These are phyloP conservation scores for Mortierella sp. DNA, from an alignment of 371 early-diverging fungal species.

Conservation along the genomic window DNA sequence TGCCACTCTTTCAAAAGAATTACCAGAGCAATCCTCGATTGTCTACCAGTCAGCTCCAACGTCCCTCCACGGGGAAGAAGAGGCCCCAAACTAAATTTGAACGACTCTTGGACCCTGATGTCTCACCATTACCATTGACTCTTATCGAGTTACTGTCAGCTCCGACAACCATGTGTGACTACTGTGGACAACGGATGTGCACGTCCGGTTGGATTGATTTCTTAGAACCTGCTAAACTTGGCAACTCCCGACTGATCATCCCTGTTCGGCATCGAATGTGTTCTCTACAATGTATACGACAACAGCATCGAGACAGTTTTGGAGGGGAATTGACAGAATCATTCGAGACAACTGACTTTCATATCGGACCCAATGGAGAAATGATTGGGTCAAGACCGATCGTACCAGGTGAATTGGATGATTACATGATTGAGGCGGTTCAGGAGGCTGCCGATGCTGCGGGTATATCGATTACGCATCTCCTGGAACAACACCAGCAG, in stretches of 20 bases:
- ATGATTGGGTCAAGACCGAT: conserved; percentile 43
- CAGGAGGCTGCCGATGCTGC: conserved; percentile 48
- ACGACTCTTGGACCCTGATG: conserved; percentile 31
- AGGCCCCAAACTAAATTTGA: conserved; percentile 16
- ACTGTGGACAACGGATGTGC: conserved; percentile 39
- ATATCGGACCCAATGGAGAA: conserved; percentile 42
- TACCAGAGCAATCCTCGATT: too few species aligned
- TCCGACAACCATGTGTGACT: conserved; percentile 40
- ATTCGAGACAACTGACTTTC: conserved; percentile 42
- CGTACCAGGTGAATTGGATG: conserved; percentile 38
- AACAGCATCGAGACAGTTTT: conserved; percentile 39
- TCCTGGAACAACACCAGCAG: conserved; percentile 43
- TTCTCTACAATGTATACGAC: conserved; percentile 37
- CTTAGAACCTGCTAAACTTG: conserved; percentile 41
- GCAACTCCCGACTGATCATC: conserved; percentile 30
- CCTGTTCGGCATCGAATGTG: conserved; percentile 50
- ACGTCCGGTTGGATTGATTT: conserved; percentile 49
- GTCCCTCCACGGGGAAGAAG: too few species aligned
- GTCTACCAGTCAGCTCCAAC: too few species aligned
- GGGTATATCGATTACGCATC: conserved; percentile 33
- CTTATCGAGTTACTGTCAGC: conserved; percentile 25
- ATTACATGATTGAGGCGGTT: conserved; percentile 49
- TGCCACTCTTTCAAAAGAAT: too few species aligned
- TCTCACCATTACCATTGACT: conserved; percentile 25
- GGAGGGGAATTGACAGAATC: conserved; percentile 36